Evolutionary conservation across 2,329 filamentous ascomycete genomes (phyloP).

Genomic region (Fusarium anguioides): DNA sequence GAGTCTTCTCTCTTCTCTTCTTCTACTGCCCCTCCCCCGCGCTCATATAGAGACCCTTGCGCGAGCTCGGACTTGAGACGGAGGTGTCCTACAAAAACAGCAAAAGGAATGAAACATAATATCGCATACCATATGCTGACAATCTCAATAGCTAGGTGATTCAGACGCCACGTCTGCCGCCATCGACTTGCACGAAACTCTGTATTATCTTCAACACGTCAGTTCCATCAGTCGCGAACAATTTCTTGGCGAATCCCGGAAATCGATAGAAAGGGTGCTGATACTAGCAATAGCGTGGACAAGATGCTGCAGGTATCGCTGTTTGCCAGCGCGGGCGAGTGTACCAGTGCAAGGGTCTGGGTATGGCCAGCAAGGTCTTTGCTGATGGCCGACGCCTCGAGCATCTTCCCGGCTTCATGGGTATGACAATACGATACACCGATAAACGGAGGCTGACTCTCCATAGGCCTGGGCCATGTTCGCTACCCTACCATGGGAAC

Average conservation of each 20-base stretch:
- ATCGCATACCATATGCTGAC: conserved; percentile 9
- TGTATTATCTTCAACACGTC: conserved; percentile 74
- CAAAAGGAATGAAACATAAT: background rate
- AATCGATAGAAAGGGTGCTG: conserved; percentile 31
- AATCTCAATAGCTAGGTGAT: conserved; percentile 48
- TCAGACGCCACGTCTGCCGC: conserved; percentile 59
- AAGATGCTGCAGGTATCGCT: conserved; percentile 90
- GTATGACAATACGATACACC: conserved; percentile 48
- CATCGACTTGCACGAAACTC: conserved; percentile 74
- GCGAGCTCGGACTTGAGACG: conserved; percentile 27
- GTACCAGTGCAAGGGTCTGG: conserved; percentile 90
- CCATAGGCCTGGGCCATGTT: conserved; percentile 73
- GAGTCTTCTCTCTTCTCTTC: conserved; percentile 10
- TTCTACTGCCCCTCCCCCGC: conserved; percentile 32
- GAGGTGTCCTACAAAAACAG: conserved; percentile 24
- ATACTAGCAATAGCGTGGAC: conserved; percentile 70
- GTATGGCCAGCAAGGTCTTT: conserved; percentile 79
- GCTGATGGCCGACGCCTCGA: conserved; percentile 78
- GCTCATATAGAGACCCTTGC: conserved; percentile 29
- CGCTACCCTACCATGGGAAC: conserved; percentile 92
- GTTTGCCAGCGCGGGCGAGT: conserved; percentile 81
- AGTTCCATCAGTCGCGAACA: conserved; percentile 25
- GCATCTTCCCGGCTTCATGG: conserved; percentile 77
- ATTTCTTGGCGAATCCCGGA: background rate
- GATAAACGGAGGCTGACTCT: conserved; percentile 21